Percentiles rank a stretch among this genome's conserved stretches.
These are phyloP conservation scores for Paxillus rubicundulus DNA, from an alignment of 768 basidiomycete genomes.

Conservation along the genomic window DNA sequence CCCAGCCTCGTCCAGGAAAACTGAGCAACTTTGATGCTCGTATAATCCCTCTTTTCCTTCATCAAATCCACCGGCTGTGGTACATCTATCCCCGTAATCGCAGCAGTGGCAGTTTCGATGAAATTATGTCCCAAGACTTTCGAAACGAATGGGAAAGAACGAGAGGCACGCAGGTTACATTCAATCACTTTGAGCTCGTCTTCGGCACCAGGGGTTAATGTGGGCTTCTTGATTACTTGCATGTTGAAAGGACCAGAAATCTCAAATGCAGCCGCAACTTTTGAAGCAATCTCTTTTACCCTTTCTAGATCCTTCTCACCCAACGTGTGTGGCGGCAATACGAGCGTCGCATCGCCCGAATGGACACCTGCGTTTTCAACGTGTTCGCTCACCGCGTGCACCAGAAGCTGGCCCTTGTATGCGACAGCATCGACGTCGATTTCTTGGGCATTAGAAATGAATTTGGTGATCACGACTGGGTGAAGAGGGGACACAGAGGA, in stretches of 20 bases:
- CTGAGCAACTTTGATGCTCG: constrained; percentile 95
- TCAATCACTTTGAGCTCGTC: constrained; percentile 94
- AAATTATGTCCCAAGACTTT: constrained; percentile 98
- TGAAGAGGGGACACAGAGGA: constrained; percentile 95
- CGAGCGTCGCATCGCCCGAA: constrained; percentile 97
- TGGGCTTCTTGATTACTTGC: constrained; percentile 91
- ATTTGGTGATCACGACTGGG: constrained; percentile 98
- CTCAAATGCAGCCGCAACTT: constrained; percentile 91
- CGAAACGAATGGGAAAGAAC: constrained; percentile 98
- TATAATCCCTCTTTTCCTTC: constrained; percentile 85
- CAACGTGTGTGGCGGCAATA: constrained; percentile 91
- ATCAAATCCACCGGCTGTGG: constrained; percentile 92
- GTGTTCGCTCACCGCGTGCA: constrained; percentile 97
- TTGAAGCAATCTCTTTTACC: constrained; percentile 90
- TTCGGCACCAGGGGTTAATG: constrained; percentile 48
- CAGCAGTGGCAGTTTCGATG: constrained; percentile 88
- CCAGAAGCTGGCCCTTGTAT: constrained; percentile 84
- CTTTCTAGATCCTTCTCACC: constrained; percentile 73
- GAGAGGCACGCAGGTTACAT: constrained; percentile 96
- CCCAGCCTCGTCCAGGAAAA: constrained; percentile 97
- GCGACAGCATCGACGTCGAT: constrained; percentile 98
- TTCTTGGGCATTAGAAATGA: constrained; percentile 97
- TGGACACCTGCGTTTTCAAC: constrained; percentile 99
- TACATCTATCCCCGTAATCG: constrained; percentile 81
- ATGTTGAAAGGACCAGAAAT: constrained; percentile 99